These are phyloP conservation scores for Bacidia gigantensis DNA, from an alignment of 495 filamentous ascomycete genomes.

Conservation along the genomic window DNA sequence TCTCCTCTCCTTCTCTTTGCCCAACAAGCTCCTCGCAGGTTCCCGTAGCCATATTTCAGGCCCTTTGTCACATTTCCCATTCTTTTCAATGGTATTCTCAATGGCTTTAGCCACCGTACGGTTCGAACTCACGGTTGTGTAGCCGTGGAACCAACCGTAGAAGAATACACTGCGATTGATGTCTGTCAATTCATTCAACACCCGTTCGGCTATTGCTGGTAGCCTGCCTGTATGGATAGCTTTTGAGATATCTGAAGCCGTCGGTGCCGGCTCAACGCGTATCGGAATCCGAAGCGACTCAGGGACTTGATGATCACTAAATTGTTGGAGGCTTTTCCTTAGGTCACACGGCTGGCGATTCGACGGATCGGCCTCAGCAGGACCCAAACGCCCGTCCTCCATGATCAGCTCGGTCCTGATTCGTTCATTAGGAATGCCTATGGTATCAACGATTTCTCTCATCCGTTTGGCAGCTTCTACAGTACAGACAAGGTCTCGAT, in stretches of 20 bases:
- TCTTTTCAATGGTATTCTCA: conserved; percentile 36
- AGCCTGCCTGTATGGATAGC: conserved; percentile 22
- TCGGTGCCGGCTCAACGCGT: conserved; percentile 24
- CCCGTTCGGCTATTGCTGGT: conserved; percentile 26
- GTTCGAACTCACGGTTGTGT: conserved; percentile 56
- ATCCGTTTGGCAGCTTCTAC: conserved; percentile 47
- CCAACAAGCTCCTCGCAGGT: conserved; percentile 50
- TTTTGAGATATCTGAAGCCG: conserved; percentile 21
- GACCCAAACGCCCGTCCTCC: conserved; percentile 24
- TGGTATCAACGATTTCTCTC: conserved; percentile 50
- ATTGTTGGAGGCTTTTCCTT: conserved; percentile 28
- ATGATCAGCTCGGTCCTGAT: conserved; percentile 42
- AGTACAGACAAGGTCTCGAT: conserved; percentile 45
- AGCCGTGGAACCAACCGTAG: conserved; percentile 46
- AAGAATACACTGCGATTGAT: conserved; percentile 58
- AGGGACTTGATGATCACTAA: conserved; percentile 41
- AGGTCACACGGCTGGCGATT: conserved; percentile 16
- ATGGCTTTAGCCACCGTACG: conserved; percentile 49
- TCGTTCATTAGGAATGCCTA: conserved; percentile 51
- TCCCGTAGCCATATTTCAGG: conserved; percentile 49
- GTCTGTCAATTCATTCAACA: conserved; percentile 36
- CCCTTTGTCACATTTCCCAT: conserved; percentile 32
- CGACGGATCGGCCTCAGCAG: conserved; percentile 13
- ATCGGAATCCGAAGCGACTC: conserved; percentile 37
- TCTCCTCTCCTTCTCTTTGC: conserved; percentile 41